Evolutionary conservation across 371 early-diverging fungal species (phyloP), one percentile per base, ranked within the genome.

Genomic region (Batkoa obscura): DNA sequence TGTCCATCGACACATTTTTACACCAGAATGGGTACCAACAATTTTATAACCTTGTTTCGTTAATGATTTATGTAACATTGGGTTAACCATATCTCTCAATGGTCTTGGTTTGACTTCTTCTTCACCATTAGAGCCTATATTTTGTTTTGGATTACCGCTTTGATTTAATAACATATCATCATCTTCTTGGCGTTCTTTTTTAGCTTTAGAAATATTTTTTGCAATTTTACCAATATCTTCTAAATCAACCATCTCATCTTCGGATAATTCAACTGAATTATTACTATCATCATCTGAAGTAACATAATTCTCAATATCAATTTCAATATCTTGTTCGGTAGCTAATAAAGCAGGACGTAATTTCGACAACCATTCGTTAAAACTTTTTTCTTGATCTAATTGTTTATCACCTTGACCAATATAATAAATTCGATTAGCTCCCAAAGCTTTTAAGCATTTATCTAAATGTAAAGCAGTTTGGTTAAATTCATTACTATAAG

Each of bases 1-100:
- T 6, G 84, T 87, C 88, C 84, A 87, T 38, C 84, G 75, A 64
- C 85, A 84, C 49, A 87, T 76, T 68, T 85, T 87, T 37, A 87
- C 86, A 34, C 83, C 86, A 2, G 79, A 80, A 62, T 87, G 86
- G 4, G 81, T 62, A 35, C 84, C 86, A 46, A 87, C 73, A 39
- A 85, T 76, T 64, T 82, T 83, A 64, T 87, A 85, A 1, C 86
- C 83, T 65, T 85, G 83, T 62, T 87, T 85, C 34, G 80, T 81
- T 50, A 84, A 67, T 32, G 76, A 76, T 55, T 83, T 79, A 58
- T 78, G 70, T 42, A 85, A 66, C 69, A 78, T 75, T 9, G 84
- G 83, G 0, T 80, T 83, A 8, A 85, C 80, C 86, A 87, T 87
- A 50, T 75, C 83, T 43, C 81, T 76, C 10, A 74, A 66, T 57